Conservation (phyloP, 768 basidiomycete genomes). For the Mycena crocata region DNA sequence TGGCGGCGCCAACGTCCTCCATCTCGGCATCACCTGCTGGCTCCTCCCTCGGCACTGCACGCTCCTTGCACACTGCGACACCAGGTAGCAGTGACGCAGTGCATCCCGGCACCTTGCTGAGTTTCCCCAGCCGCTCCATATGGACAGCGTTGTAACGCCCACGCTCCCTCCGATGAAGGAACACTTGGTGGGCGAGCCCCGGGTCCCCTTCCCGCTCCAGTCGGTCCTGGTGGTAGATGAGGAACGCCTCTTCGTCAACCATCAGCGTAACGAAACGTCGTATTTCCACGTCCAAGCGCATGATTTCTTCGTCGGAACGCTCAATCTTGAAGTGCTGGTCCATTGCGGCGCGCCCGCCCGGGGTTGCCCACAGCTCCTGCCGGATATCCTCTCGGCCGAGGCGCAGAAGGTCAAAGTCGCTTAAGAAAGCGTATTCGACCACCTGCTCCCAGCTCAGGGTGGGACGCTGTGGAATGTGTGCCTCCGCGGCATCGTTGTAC, state of each 20-base stretch:
- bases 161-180: background rate
- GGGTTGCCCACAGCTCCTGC: slow-evolving; percentile 34
- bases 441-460: background rate
- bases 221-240: background rate
- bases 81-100: background rate
- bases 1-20: too few species aligned
- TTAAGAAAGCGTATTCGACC: too few species aligned
- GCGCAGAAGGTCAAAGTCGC: slow-evolving; percentile 29
- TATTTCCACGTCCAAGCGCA: slow-evolving; percentile 36
- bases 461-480: slow-evolving; percentile 28
- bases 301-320: slow-evolving; percentile 37
- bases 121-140: background rate
- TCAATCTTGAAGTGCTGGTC: slow-evolving; percentile 30
- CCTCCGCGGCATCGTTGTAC: background rate
- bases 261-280: slow-evolving; percentile 28
- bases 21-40: background rate
- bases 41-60: background rate
- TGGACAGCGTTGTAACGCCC: background rate
- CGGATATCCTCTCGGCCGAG: slow-evolving; percentile 32
- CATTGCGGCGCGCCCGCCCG: slow-evolving; percentile 20
- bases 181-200: background rate
- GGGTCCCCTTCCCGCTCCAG: background rate
- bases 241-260: slow-evolving; percentile 21
- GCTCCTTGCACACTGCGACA: background rate
- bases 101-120: background rate